Evolutionary conservation across 805 yeast species (phyloP), one percentile per base, ranked within the genome.

Genomic region (Brettanomyces bruxellensis): DNA sequence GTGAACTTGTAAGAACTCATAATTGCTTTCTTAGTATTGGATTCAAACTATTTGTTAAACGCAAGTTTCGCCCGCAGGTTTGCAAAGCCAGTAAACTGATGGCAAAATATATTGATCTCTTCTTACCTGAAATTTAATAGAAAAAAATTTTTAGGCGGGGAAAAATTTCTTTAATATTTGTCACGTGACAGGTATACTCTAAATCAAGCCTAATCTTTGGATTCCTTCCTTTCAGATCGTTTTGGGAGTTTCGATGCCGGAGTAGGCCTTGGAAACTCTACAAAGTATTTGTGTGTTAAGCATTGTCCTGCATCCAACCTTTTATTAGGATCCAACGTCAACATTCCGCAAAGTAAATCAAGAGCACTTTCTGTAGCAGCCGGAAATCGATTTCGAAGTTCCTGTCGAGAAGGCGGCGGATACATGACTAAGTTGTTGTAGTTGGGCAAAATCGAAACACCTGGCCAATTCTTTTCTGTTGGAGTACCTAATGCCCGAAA

Each of bases 401-500:
- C 97, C 47, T 75, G 79, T 51, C 86, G 70, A 0, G 89, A 75
- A 0, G 97, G 97, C 13, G 81, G 81, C 3, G 97, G 96, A 59
- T 86, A 90, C 25, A 81, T 76, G 39, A 78, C 77, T 51, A 86
- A 67, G 35, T 86, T 78, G 56, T 83, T 79, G 60, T 86, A 93
- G 25, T 78, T 71, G 0, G 96, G 93, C 44, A 93, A 72, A 49
- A 76, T 71, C 1, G 90, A 76, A 2, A 91, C 95, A 42, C 88
- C 86, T 0, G 95, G 95, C 99, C 99, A 93, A 2, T 71, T 79
- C 32, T 75, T 79, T 53, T 90, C 96, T 0, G 95, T 86, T 4
- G 99, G 99, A 0, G 99, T 90, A 0, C 99, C 99, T 48, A 91
- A 67, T 0, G 98, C 99, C 58, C 86, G 79, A 62, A 93, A 91